These are phyloP conservation scores for Amauroascus verrucosus DNA, from an alignment of 2,329 filamentous ascomycete species.

Conservation along the genomic window DNA sequence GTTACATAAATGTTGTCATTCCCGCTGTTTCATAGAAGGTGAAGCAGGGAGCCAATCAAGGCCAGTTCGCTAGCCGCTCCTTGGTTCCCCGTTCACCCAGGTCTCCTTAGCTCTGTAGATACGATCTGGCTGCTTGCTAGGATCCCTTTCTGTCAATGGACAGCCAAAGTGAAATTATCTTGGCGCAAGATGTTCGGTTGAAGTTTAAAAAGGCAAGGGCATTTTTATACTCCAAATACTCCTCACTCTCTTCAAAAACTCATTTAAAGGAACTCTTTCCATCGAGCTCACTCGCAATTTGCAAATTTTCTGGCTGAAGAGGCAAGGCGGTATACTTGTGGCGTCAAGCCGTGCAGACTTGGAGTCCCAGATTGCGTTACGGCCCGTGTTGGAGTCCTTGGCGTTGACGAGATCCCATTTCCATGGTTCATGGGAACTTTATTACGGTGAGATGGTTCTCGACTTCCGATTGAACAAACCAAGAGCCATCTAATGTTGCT, in stretches of 20 bases:
- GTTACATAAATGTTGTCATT: constrained; percentile 8
- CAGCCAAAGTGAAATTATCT: no score
- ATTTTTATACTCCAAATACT: no score
- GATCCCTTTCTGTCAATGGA: background rate
- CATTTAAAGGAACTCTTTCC: no score
- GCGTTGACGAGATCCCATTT: background rate
- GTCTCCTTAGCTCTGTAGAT: background rate
- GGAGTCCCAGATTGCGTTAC: background rate
- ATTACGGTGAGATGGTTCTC: background rate
- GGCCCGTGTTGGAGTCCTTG: background rate
- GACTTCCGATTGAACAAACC: background rate
- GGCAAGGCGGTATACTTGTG: background rate
- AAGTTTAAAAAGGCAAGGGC: no score
- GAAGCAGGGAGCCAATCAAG: background rate
- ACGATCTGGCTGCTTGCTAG: background rate
- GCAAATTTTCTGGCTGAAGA: no score
- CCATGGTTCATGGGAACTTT: background rate
- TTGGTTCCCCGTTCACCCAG: background rate
- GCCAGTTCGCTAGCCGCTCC: background rate
- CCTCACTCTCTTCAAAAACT: no score
- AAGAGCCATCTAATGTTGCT: no score
- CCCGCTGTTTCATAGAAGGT: constrained; percentile 1
- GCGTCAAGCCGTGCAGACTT: background rate
- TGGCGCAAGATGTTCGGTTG: no score
- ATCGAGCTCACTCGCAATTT: no score